Percentiles rank a stretch among this genome's conserved stretches.
Conservation (phyloP, 306 rosid species). For the Delonix regia region DNA sequence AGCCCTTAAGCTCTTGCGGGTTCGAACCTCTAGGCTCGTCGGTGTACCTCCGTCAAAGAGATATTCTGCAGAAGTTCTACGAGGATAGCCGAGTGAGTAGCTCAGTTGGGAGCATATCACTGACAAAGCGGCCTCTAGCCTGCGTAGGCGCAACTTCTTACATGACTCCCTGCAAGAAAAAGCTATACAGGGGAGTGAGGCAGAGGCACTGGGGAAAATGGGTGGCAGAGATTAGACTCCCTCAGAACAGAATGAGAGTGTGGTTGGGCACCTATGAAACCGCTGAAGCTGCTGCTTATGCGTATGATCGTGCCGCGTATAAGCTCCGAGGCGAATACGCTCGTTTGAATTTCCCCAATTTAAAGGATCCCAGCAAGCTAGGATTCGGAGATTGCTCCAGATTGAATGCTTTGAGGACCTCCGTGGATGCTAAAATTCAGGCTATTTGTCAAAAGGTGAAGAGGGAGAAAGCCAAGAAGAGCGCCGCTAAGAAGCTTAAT, state of each 20-base stretch:
- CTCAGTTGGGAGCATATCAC: conserved; percentile 20
- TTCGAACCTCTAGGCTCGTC: conserved; percentile 73
- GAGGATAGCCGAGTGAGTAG: conserved; percentile 44
- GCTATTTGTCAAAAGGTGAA: conserved; percentile 87
- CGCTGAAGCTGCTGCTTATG: conserved; percentile 95
- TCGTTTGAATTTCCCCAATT: conserved; percentile 85
- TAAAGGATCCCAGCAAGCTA: conserved; percentile 64
- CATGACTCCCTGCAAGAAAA: conserved; percentile 55
- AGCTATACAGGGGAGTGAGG: conserved; percentile 94
- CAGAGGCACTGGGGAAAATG: conserved; percentile 99
- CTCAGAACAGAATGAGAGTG: conserved; percentile 95
- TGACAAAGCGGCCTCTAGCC: conserved; percentile 25
- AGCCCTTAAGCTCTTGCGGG: conserved; percentile 52
- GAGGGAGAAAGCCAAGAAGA: conserved; percentile 71
- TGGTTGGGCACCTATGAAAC: conserved; percentile 96
- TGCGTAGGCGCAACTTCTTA: conserved; percentile 10
- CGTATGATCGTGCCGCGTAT: conserved; percentile 94
- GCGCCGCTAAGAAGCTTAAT: conserved; percentile 42
- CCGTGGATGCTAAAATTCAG: conserved; percentile 89
- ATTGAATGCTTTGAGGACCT: conserved; percentile 62
- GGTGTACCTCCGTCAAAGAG: conserved; percentile 78
- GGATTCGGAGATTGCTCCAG: conserved; percentile 63
- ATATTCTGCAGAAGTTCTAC: conserved; percentile 71
- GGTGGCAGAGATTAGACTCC: conserved; percentile 97
- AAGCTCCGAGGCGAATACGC: conserved; percentile 97